phyloP scores from a whole-genome alignment of 129 eudicot genomes.

The Daucus carota region DH1_v3.0 NC_030383.2:1428501-1429000 shows the following conservation, averaged over 20 bases:
- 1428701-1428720: conserved; percentile 94
- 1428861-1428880: background rate
- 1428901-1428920: conserved; percentile 90
- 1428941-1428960: conserved; percentile 65
- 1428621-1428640: conserved; percentile 93
- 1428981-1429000: conserved; percentile 60
- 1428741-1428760: conserved; percentile 36
- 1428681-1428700: conserved; percentile 79
- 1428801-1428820: background rate
- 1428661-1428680: conserved; percentile 94
- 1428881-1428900: conserved; percentile 45
- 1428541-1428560: background rate
- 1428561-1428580: conserved; percentile 31
- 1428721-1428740: conserved; percentile 91
- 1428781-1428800: background rate
- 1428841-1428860: background rate
- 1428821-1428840: background rate
- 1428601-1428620: conserved; percentile 94
- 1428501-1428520: background rate
- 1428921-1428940: conserved; percentile 79
- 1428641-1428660: conserved; percentile 90
- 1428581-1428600: conserved; percentile 88
- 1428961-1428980: conserved; percentile 41
- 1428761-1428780: conserved; percentile 7
- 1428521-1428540: background rate